A percentile compares a stretch with the other conserved stretches of the same genome.
These are phyloP conservation scores for Fusarium sp. DNA, from an alignment of 2,329 filamentous ascomycete species.

Conservation along the genomic window DNA sequence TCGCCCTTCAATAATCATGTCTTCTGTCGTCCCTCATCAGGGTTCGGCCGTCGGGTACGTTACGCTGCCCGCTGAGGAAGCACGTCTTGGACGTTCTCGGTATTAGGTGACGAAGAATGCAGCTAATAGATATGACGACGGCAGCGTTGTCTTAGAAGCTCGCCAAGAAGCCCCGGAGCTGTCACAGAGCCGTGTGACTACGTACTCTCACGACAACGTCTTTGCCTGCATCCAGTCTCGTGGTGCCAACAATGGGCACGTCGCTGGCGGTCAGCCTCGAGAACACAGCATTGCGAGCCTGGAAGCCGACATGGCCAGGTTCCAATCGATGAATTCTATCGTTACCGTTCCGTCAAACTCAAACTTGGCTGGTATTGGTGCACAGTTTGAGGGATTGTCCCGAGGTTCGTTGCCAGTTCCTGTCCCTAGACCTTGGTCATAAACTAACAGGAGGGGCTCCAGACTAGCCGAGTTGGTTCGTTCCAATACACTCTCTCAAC, in stretches of 20 bases:
- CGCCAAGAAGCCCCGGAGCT: slow-evolving; percentile 4
- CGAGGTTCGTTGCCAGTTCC: neutral
- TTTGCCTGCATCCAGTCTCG: neutral
- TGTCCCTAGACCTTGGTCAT: neutral
- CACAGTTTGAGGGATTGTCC: neutral
- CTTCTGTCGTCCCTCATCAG: slow-evolving; percentile 10
- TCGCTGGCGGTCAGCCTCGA: neutral
- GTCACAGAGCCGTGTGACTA: neutral
- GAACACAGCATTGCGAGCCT: neutral
- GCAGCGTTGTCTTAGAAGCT: neutral
- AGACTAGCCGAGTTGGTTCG: neutral
- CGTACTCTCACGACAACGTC: slow-evolving; percentile 2
- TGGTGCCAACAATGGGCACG: neutral
- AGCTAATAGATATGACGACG: slow-evolving; percentile 10
- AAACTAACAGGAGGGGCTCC: neutral
- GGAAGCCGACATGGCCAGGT: slow-evolving; percentile 1
- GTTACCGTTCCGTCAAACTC: neutral
- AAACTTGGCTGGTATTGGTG: neutral
- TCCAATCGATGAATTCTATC: neutral
- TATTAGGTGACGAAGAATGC: neutral
- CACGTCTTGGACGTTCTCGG: neutral
- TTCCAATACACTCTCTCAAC: neutral
- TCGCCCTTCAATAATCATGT: neutral
- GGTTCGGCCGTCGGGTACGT: slow-evolving; percentile 25
- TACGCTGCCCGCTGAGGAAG: neutral